These are phyloP conservation scores for Epichloe bromicola DNA, from an alignment of 2,329 filamentous ascomycete species.

Conservation along the genomic window DNA sequence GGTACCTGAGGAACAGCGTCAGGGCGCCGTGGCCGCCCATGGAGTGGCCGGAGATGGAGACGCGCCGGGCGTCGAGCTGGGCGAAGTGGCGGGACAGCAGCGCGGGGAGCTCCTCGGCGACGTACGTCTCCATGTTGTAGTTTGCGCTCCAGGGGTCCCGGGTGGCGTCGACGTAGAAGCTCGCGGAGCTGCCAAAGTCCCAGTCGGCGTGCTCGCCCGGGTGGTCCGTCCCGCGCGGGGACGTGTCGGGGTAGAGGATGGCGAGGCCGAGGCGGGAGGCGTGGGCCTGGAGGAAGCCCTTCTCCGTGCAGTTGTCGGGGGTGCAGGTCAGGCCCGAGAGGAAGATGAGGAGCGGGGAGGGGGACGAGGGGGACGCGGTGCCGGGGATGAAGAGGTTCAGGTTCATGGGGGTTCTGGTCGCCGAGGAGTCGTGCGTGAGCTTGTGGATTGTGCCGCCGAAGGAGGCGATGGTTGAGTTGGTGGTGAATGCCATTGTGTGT, in stretches of 20 bases:
- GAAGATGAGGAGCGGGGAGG: conserved; percentile 78
- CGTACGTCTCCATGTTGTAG: conserved; percentile 93
- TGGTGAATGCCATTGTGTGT: conserved; percentile 64
- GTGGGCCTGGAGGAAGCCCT: conserved; percentile 81
- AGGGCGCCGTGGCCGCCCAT: conserved; percentile 97
- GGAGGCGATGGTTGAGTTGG: conserved; percentile 74
- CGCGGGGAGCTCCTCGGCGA: conserved; percentile 74
- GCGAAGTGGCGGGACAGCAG: conserved; percentile 61
- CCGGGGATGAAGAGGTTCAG: conserved; percentile 87
- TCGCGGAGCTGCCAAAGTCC: conserved; percentile 85
- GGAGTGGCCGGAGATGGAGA: conserved; percentile 84
- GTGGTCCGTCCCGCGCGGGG: conserved; percentile 70
- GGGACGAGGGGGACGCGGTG: conserved; percentile 38
- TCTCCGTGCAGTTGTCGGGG: conserved; percentile 70
- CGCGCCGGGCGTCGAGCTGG: conserved; percentile 52
- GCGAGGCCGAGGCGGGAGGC: conserved; percentile 75
- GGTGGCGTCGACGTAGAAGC: conserved; percentile 88
- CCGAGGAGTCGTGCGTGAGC: conserved; percentile 69
- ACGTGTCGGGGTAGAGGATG: conserved; percentile 91
- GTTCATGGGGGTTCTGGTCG: conserved; percentile 78
- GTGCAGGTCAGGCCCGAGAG: conserved; percentile 92
- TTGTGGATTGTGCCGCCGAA: conserved; percentile 94
- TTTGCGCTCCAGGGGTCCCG: conserved; percentile 57
- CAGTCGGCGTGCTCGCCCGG: conserved; percentile 75
- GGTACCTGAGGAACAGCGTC: conserved; percentile 84